Conservation (phyloP, 2,329 filamentous ascomycete genomes). For the Sordariomycetes sp. region DNA sequence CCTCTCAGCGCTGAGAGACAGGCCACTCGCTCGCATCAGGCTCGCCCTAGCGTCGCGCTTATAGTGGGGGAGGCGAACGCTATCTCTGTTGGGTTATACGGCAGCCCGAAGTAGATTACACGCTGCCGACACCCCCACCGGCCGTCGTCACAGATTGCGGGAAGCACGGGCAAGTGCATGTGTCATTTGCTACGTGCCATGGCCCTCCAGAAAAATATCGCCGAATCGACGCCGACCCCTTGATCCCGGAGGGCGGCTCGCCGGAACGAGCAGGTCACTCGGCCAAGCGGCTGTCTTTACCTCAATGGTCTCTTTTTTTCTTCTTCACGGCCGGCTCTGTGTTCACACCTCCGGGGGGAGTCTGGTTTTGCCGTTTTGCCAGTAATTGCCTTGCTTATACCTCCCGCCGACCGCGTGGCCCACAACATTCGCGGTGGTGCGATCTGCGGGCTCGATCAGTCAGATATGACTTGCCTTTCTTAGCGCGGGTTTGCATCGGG, state of each 20-base stretch:
- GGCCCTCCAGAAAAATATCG: slow-evolving; percentile 8
- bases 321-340: neutral
- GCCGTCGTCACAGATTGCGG: neutral
- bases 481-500: neutral
- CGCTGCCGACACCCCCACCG: neutral
- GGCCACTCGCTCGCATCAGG: neutral
- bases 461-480: neutral
- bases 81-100: neutral
- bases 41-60: neutral
- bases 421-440: neutral
- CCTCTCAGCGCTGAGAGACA: neutral
- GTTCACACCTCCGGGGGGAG: neutral
- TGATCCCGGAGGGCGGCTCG: neutral
- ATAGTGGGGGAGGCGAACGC: neutral
- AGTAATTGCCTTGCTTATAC: slow-evolving; percentile 2
- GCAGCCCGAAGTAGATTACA: neutral
- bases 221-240: slow-evolving; percentile 13
- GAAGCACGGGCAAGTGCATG: neutral
- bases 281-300: neutral
- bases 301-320: neutral
- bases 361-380: slow-evolving; percentile 5
- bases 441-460: neutral
- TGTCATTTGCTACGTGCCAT: slow-evolving; percentile 6
- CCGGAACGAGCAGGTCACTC: neutral
- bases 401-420: neutral